phyloP scores from a whole-genome alignment of 2,329 filamentous ascomycete species.

The Trichothecium sympodiale region DNA sequence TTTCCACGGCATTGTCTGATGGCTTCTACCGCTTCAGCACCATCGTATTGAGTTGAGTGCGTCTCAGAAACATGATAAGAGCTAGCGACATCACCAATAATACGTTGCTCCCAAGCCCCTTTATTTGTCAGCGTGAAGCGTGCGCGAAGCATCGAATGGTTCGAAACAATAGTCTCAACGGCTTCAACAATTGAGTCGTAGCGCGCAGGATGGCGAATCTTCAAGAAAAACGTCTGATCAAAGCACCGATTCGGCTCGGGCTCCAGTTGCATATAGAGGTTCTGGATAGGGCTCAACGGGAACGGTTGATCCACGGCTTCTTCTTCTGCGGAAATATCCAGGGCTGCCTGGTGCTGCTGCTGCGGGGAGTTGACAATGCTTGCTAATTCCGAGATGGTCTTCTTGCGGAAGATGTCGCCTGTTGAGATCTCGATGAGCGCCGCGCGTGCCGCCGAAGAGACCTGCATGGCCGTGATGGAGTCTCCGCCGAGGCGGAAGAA shows the following conservation, averaged over 20 bases:
- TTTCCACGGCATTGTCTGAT: neutral
- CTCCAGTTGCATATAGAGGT: neutral
- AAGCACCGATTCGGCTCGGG: constrained; percentile 1
- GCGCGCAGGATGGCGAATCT: neutral
- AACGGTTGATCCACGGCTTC: neutral
- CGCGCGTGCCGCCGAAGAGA: constrained; percentile 23
- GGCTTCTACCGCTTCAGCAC: neutral
- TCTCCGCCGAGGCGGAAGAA: constrained; percentile 32
- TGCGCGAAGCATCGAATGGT: constrained; percentile 4
- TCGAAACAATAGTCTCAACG: neutral
- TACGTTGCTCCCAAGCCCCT: neutral
- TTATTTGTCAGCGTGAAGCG: constrained; percentile 1
- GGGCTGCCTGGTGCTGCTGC: too few species aligned
- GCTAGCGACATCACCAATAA: too few species aligned
- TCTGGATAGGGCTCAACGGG: constrained; percentile 3
- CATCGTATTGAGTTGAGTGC: too few species aligned
- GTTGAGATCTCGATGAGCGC: constrained; percentile 3
- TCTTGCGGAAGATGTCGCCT: constrained; percentile 4
- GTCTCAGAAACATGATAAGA: too few species aligned
- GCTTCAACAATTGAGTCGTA: neutral
- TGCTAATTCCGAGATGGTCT: constrained; percentile 2
- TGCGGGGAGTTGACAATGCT: too few species aligned
- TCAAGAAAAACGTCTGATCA: constrained; percentile 4
- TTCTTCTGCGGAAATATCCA: too few species aligned
- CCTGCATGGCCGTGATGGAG: constrained; percentile 31